Evolutionary conservation across 2,329 filamentous ascomycete species (phyloP).

Genomic region (Fusarium pseudoanthophilum): DNA sequence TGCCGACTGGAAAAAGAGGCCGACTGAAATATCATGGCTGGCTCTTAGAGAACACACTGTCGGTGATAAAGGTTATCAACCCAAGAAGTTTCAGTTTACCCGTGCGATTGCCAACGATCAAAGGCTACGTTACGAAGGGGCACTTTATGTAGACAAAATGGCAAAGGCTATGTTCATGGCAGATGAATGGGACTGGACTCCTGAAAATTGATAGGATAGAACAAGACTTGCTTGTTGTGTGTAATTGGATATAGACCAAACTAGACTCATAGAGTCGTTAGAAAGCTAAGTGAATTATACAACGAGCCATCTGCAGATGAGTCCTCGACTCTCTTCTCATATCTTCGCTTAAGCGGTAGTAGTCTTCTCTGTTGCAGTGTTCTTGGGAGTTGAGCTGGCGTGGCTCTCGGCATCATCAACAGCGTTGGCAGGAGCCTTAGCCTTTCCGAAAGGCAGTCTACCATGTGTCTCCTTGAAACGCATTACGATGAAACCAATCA

Average conservation of each 20-base stretch:
- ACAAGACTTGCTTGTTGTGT: constrained; percentile 24
- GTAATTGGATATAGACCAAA: constrained; percentile 34
- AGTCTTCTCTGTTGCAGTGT: constrained; percentile 43
- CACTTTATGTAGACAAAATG: constrained; percentile 62
- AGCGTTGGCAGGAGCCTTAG: constrained; percentile 40
- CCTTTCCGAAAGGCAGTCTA: constrained; percentile 58
- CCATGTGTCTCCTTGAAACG: constrained; percentile 72
- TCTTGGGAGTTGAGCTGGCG: constrained; percentile 40
- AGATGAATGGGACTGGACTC: constrained; percentile 69
- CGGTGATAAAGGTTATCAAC: constrained; percentile 24
- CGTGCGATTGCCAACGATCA: constrained; percentile 61
- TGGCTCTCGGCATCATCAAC: constrained; percentile 45
- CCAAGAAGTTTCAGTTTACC: constrained; percentile 60
- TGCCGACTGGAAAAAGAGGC: constrained; percentile 59
- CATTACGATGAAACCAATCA: constrained; percentile 73
- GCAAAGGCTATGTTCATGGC: constrained; percentile 66
- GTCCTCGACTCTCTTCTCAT: background rate
- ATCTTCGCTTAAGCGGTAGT: constrained; percentile 23
- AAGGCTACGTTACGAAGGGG: constrained; percentile 60
- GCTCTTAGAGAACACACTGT: constrained; percentile 28
- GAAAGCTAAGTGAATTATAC: constrained; percentile 13
- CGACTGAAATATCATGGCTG: constrained; percentile 56
- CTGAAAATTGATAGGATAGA: constrained; percentile 51
- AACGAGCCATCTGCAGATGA: background rate
- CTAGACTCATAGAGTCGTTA: constrained; percentile 31